Evolutionary conservation across 495 filamentous ascomycete genomes (phyloP).

Genomic region (Podospora bellae-mahoneyi): DNA sequence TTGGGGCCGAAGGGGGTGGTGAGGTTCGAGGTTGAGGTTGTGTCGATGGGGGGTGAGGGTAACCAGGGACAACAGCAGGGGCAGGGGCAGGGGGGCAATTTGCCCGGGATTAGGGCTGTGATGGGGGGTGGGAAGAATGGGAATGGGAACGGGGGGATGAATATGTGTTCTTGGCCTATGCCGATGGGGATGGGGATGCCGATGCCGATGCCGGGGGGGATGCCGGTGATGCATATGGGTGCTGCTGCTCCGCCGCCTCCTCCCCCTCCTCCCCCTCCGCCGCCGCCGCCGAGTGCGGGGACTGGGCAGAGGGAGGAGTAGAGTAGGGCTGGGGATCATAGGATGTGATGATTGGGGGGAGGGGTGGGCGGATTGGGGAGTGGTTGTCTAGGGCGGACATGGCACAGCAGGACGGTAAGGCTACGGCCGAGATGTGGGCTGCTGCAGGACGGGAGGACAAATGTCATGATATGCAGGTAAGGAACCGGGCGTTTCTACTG

Average conservation of each 20-base stretch:
- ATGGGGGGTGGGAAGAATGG: not conserved
- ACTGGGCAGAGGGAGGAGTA: not conserved
- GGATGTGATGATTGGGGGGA: not conserved
- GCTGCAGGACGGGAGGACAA: not conserved
- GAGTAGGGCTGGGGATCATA: not conserved
- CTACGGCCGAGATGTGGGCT: not conserved
- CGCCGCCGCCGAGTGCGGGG: not conserved
- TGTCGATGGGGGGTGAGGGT: not conserved
- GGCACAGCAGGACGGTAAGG: not conserved
- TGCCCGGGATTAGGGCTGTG: not conserved
- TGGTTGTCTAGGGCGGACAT: not conserved
- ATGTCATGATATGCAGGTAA: not conserved
- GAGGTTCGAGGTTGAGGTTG: conserved; percentile 36
- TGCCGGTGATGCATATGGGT: not conserved
- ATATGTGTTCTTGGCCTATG: not conserved
- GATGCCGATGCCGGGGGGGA: not conserved
- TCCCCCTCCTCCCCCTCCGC: not conserved
- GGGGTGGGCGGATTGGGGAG: not conserved
- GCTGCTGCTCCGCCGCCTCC: not conserved
- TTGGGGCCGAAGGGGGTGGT: conserved; percentile 21
- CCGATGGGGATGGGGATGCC: not conserved
- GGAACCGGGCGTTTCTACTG: not conserved
- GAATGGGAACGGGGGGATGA: too few species aligned
- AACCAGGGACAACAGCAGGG: not conserved
- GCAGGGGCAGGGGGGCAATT: not conserved